phyloP scores from a whole-genome alignment of 345 rosid genomes.

The Clarkia xantiana region DNA sequence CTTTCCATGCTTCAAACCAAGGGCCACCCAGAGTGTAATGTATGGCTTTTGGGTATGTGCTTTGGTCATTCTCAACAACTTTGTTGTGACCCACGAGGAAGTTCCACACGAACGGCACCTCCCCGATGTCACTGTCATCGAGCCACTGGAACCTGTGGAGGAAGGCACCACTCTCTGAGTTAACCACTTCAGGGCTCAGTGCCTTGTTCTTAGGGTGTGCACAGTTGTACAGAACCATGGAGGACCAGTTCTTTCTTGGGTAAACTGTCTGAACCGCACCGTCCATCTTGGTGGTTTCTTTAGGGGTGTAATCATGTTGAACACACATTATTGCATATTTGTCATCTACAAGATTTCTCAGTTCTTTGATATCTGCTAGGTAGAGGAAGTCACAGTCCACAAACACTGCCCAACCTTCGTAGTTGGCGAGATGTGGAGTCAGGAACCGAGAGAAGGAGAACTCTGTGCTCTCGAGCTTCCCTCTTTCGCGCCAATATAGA shows the following conservation, averaged over 20 bases:
- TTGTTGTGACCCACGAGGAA: slow-evolving; percentile 92
- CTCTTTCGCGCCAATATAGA: slow-evolving; percentile 73
- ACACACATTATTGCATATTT: slow-evolving; percentile 89
- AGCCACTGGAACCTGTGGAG: slow-evolving; percentile 99
- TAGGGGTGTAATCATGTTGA: slow-evolving; percentile 84
- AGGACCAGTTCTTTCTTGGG: slow-evolving; percentile 98
- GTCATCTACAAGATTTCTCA: slow-evolving; percentile 66
- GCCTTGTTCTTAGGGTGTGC: slow-evolving; percentile 80
- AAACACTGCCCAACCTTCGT: slow-evolving; percentile 94
- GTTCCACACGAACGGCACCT: slow-evolving; percentile 79
- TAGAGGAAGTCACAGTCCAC: slow-evolving; percentile 94
- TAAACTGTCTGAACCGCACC: slow-evolving; percentile 90
- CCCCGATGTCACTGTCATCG: slow-evolving; percentile 73
- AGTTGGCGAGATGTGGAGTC: slow-evolving; percentile 67
- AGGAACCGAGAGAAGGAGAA: slow-evolving; percentile 85
- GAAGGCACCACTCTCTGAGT: slow-evolving; percentile 65
- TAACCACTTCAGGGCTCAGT: slow-evolving; percentile 55
- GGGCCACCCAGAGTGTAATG: slow-evolving; percentile 97
- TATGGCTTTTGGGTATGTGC: slow-evolving; percentile 59
- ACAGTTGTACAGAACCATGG: slow-evolving; percentile 93
- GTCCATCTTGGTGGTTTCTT: slow-evolving; percentile 91
- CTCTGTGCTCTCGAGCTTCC: slow-evolving; percentile 87
- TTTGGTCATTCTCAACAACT: slow-evolving; percentile 45
- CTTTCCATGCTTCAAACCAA: slow-evolving; percentile 93
- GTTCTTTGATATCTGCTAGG: slow-evolving; percentile 64